phyloP scores from a whole-genome alignment of 148 eudicot genomes.

The Camellia sinensis region DNA sequence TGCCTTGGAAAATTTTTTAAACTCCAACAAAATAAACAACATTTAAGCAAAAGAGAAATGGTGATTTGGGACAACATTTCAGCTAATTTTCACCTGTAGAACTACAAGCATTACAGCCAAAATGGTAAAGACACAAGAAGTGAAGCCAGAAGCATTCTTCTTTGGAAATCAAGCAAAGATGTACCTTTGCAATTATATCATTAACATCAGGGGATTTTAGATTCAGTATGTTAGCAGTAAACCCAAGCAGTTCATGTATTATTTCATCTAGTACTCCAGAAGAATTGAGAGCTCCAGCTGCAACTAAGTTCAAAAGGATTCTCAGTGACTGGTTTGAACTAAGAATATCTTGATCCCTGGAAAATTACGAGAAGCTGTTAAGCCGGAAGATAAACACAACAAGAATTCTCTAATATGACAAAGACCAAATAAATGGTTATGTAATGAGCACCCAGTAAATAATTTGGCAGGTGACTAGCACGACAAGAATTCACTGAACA shows the following conservation, averaged over 20 bases:
- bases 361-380: slow-evolving; percentile 9
- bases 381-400: background rate
- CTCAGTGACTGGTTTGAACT: slow-evolving; percentile 66
- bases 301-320: slow-evolving; percentile 79
- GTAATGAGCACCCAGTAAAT: background rate
- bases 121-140: slow-evolving; percentile 4
- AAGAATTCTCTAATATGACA: background rate
- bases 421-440: background rate
- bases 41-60: background rate
- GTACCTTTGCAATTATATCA: slow-evolving; percentile 84
- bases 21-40: background rate
- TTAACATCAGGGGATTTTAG: slow-evolving; percentile 44
- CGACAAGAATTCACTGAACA: background rate
- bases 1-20: background rate
- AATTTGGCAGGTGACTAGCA: background rate
- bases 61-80: background rate
- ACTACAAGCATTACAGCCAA: background rate
- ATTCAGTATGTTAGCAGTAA: slow-evolving; percentile 50
- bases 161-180: background rate
- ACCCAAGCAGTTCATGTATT: slow-evolving; percentile 65
- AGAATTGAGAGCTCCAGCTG: slow-evolving; percentile 69
- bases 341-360: slow-evolving; percentile 70
- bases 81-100: background rate
- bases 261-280: slow-evolving; percentile 63
- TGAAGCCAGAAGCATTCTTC: slow-evolving; percentile 4